Evolutionary conservation across 1,284 basidiomycete species (phyloP).

Genomic region (Ustilago shanxiensis): DNA sequence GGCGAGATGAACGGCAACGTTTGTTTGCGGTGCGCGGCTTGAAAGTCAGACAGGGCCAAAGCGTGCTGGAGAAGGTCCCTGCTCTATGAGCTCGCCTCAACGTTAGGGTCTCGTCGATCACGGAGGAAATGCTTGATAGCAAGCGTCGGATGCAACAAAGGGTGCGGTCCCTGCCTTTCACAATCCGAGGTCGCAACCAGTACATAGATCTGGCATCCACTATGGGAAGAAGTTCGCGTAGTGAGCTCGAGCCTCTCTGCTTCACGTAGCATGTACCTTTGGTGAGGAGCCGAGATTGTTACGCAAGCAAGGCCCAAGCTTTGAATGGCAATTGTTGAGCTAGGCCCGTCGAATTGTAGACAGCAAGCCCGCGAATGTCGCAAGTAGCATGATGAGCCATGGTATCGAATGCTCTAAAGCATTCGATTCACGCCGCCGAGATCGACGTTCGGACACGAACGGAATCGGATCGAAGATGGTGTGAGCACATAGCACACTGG

Average conservation of each 20-base stretch:
- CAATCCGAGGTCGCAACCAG: background rate
- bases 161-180: background rate
- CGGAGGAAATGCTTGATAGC: background rate
- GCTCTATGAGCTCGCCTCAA: background rate
- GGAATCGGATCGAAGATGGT: background rate
- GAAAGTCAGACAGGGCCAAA: too few relatives aligned
- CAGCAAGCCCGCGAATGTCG: background rate
- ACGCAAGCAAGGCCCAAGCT: background rate
- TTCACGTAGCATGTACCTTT: background rate
- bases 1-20: background rate
- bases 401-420: background rate
- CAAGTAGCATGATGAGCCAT: background rate
- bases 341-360: background rate
- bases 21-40: too few relatives aligned
- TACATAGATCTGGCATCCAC: background rate
- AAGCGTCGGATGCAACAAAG: background rate
- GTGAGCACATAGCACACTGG: background rate
- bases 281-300: background rate
- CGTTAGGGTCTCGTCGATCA: background rate
- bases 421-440: background rate
- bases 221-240: background rate
- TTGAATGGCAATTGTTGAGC: background rate
- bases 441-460: background rate
- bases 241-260: conserved; percentile 1
- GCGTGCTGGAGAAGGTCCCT: too few relatives aligned